phyloP scores from a whole-genome alignment of 805 yeast species.

The Cyberlindnera meyerae region DNA sequence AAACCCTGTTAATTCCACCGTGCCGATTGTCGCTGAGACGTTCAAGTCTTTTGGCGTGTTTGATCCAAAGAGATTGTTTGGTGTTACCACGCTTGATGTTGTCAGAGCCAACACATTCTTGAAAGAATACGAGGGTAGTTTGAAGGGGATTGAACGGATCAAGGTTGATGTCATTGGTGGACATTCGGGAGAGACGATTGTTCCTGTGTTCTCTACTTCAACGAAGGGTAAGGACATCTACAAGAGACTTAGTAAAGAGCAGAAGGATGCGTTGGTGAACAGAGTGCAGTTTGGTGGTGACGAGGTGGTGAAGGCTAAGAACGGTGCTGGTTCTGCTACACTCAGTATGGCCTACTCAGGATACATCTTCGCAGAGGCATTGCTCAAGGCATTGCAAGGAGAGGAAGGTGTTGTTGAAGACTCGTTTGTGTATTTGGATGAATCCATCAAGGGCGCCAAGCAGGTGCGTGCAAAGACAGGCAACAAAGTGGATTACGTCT shows the following conservation, averaged over 20 bases:
- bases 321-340: conserved; percentile 93
- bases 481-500: conserved; percentile 40
- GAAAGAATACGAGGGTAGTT: conserved; percentile 42
- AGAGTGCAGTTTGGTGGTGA: conserved; percentile 97
- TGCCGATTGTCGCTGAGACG: conserved; percentile 81
- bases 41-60: conserved; percentile 62
- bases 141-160: conserved; percentile 39
- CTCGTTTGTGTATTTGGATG: conserved; percentile 47
- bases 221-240: conserved; percentile 16
- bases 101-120: conserved; percentile 73
- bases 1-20: conserved; percentile 92
- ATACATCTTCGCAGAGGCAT: conserved; percentile 62
- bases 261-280: conserved; percentile 51
- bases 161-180: conserved; percentile 69
- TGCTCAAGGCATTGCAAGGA: conserved; percentile 31
- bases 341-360: conserved; percentile 96
- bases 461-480: conserved; percentile 21
- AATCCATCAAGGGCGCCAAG: conserved; percentile 20
- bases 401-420: conserved; percentile 37
- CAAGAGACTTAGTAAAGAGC: conserved; percentile 15
- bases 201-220: conserved; percentile 54
- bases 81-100: conserved; percentile 84
- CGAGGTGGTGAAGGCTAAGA: conserved; percentile 92
- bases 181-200: conserved; percentile 92
- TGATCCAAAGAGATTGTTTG: conserved; percentile 71